phyloP scores from a whole-genome alignment of 257 asterid genomes.

The Marsdenia floribunda region DNA sequence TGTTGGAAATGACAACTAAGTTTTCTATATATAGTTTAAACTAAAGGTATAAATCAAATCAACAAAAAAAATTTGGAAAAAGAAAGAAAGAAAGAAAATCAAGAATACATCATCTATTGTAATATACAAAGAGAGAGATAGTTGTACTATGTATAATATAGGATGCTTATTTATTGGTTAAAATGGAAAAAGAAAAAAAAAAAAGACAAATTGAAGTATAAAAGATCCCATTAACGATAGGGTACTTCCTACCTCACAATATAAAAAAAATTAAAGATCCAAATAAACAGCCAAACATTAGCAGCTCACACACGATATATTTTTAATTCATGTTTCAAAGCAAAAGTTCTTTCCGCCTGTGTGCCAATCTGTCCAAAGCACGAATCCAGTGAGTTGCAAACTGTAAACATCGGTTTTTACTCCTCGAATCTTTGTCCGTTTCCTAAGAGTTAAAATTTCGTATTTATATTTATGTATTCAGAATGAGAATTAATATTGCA shows the following conservation, averaged over 20 bases:
- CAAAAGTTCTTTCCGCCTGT: background rate
- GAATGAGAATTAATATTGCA: no score
- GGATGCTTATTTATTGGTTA: background rate
- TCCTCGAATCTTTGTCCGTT: background rate
- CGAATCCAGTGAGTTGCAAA: background rate
- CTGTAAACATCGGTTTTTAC: background rate
- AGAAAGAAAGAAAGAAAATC: no score
- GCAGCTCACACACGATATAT: background rate
- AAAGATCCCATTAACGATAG: conserved; percentile 8
- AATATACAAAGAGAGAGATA: background rate
- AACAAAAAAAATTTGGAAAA: no score
- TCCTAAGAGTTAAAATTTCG: background rate
- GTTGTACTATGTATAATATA: background rate
- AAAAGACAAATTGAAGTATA: conserved; percentile 12
- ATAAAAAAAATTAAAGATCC: background rate
- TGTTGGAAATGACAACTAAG: no score
- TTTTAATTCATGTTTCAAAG: background rate
- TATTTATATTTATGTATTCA: no score
- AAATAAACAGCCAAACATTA: background rate
- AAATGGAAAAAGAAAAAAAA: background rate
- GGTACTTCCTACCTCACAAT: background rate
- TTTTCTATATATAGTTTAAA: no score
- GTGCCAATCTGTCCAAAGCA: background rate
- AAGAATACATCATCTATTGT: background rate
- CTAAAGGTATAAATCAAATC: no score